Percentiles rank a stretch among this genome's conserved stretches.
These are phyloP conservation scores for Fraxinus xanthoxyloides DNA, from an alignment of 305 asterid species.

Conservation along the genomic window DNA sequence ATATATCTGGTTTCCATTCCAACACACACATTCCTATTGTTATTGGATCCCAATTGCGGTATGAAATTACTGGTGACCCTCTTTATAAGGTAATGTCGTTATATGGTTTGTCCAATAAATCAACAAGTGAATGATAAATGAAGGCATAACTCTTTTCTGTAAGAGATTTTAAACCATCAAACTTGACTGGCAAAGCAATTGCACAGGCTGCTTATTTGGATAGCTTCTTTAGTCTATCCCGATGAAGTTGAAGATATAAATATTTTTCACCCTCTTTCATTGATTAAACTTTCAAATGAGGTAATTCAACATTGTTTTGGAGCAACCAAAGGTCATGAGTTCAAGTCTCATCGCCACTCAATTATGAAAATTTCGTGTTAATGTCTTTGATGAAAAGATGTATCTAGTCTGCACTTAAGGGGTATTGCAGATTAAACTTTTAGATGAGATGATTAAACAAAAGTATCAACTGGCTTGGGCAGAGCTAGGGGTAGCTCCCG, in stretches of 20 bases:
- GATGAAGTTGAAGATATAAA: conserved; percentile 3
- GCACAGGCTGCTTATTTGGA: neutral
- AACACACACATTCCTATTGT: conserved; percentile 95
- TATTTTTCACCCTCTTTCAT: neutral
- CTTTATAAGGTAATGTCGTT: conserved; percentile 61
- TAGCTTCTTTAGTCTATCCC: neutral
- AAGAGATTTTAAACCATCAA: neutral
- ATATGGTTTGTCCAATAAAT: neutral
- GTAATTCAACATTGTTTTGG: neutral
- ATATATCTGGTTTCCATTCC: conserved; percentile 81
- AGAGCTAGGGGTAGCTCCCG: neutral
- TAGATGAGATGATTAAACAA: neutral
- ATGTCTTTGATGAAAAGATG: neutral
- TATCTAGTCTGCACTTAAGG: neutral
- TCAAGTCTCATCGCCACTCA: neutral
- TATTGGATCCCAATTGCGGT: conserved; percentile 88
- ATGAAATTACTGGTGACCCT: conserved; percentile 92
- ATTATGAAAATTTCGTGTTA: neutral
- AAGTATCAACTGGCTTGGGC: neutral
- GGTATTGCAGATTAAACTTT: neutral
- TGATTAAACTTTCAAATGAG: neutral
- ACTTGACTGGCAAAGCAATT: conserved; percentile 3
- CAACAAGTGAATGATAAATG: conserved; percentile 7
- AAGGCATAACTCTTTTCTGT: neutral
- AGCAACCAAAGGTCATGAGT: neutral